Percentiles rank a stretch among this genome's conserved stretches.
These are phyloP conservation scores for Calonectria pseudoreteaudii DNA, from an alignment of 2,329 filamentous ascomycete genomes.

Conservation along the genomic window DNA sequence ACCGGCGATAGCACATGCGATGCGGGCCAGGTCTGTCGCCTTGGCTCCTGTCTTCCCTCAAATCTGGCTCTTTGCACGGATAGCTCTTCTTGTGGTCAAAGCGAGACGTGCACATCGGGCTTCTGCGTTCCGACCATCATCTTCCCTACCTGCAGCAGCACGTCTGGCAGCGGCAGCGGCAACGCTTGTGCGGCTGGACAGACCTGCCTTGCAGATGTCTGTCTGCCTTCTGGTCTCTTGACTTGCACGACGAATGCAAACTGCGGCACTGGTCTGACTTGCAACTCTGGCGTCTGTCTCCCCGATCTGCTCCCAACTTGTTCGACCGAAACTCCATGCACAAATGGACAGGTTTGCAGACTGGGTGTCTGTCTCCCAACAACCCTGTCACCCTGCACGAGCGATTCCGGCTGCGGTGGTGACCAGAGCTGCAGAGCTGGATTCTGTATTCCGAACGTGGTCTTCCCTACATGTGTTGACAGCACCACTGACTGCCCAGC, in stretches of 20 bases:
- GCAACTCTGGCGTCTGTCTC: neutral
- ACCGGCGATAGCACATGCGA: neutral
- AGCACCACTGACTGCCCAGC: neutral
- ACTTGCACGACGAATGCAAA: neutral
- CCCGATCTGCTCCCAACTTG: neutral
- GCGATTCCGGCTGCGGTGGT: neutral
- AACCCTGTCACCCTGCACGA: neutral
- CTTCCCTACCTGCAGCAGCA: neutral
- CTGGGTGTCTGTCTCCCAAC: neutral
- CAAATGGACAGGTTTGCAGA: neutral
- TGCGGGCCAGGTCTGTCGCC: neutral
- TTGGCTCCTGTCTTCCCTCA: neutral
- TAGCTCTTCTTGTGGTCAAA: neutral
- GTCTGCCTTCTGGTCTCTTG: neutral
- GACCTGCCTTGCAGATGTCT: constrained; percentile 2
- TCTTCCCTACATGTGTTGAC: constrained; percentile 2
- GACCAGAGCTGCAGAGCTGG: constrained; percentile 1
- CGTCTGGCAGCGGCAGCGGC: neutral
- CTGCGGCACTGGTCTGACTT: neutral
- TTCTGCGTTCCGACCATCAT: constrained; percentile 3
- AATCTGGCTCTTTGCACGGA: neutral
- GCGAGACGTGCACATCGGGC: neutral
- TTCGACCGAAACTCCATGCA: neutral
- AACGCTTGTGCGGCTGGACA: neutral
- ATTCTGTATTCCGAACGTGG: constrained; percentile 6